Evolutionary conservation across 1,284 basidiomycete species (phyloP).

Genomic region (Agroathelia rolfsii): DNA sequence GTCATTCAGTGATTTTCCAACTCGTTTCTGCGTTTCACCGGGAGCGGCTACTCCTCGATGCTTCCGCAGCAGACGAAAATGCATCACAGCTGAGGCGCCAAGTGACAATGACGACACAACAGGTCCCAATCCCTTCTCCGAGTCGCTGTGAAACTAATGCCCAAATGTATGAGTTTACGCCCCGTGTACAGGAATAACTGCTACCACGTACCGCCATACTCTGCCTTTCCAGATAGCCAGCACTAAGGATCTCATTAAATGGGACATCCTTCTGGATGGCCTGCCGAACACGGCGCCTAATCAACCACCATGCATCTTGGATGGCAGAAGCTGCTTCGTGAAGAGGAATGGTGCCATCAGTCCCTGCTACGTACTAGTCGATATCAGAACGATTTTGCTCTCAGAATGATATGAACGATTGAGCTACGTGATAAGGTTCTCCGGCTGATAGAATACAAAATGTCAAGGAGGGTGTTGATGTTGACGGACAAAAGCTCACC

Average conservation of each 20-base stretch:
- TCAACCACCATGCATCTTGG: slow-evolving; percentile 42
- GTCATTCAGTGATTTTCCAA: slow-evolving; percentile 25
- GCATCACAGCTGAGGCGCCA: slow-evolving; percentile 64
- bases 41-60: slow-evolving; percentile 20
- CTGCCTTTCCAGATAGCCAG: slow-evolving; percentile 74
- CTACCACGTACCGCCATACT: slow-evolving; percentile 66
- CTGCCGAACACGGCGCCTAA: slow-evolving; percentile 37
- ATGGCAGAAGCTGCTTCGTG: slow-evolving; percentile 47
- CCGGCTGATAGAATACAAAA: slow-evolving; percentile 36
- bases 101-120: slow-evolving; percentile 63
- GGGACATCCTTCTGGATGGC: slow-evolving; percentile 24
- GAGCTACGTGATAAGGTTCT: slow-evolving; percentile 55
- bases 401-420: slow-evolving; percentile 2
- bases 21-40: slow-evolving; percentile 23
- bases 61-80: slow-evolving; percentile 43
- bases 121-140: slow-evolving; percentile 61
- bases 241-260: slow-evolving; percentile 73
- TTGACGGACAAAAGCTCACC: slow-evolving; percentile 15
- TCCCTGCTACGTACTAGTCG: slow-evolving; percentile 66
- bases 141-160: slow-evolving; percentile 75
- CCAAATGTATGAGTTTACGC: slow-evolving; percentile 7
- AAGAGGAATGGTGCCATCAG: slow-evolving; percentile 59
- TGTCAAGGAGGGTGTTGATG: neutral
- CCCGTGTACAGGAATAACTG: slow-evolving; percentile 3
- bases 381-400: slow-evolving; percentile 8